Conservation (phyloP, 2,329 filamentous ascomycete genomes). For the Penicillium italicum region DNA sequence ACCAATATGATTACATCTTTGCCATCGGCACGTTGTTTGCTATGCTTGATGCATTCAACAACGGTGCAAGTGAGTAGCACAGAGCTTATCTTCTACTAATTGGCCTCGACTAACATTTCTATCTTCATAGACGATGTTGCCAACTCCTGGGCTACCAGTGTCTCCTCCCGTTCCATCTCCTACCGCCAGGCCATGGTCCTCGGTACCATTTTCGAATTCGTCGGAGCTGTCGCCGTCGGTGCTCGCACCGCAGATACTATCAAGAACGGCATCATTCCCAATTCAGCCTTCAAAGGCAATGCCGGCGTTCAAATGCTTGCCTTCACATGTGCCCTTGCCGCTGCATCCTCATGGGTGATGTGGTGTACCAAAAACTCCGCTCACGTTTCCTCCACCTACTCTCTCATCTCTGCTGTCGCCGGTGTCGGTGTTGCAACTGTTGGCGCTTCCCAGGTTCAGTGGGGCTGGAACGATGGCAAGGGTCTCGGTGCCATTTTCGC, state of each 20-base stretch:
- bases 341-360: conserved; percentile 64
- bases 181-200: conserved; percentile 42
- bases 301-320: conserved; percentile 66
- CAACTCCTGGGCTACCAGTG: conserved; percentile 76
- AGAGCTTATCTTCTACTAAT: neutral
- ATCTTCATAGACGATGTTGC: conserved; percentile 64
- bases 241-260: conserved; percentile 71
- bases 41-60: conserved; percentile 73
- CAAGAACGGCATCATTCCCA: conserved; percentile 72
- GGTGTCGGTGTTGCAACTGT: conserved; percentile 67
- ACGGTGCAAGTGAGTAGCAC: conserved; percentile 64
- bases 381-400: conserved; percentile 71
- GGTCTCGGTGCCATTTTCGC: conserved; percentile 70
- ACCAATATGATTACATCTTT: conserved; percentile 68
- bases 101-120: neutral
- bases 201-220: conserved; percentile 64
- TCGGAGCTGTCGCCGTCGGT: conserved; percentile 64
- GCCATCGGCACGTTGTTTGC: conserved; percentile 73
- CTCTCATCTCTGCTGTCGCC: conserved; percentile 64
- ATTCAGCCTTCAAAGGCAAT: conserved; percentile 55
- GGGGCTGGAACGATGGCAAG: conserved; percentile 66
- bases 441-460: conserved; percentile 59
- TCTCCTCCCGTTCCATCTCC: conserved; percentile 66
- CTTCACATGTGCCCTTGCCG: conserved; percentile 33
- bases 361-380: conserved; percentile 72